Percentiles rank a stretch among this genome's conserved stretches.
These are phyloP conservation scores for Schwanniomyces polymorphus DNA, from an alignment of 805 yeast genomes.

Conservation along the genomic window DNA sequence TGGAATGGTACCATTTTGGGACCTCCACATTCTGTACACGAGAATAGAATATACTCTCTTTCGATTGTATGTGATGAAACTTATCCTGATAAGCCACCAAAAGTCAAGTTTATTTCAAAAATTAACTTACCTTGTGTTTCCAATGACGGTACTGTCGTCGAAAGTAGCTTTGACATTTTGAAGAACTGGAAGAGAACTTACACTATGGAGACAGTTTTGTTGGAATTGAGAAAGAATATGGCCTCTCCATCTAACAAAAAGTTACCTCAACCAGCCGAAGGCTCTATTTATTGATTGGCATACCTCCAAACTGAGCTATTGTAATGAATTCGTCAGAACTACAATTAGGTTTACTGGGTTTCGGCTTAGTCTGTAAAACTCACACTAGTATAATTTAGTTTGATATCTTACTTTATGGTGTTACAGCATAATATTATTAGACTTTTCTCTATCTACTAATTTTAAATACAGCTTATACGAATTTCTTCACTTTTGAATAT, in stretches of 20 bases:
- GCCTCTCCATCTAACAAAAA: constrained; percentile 80
- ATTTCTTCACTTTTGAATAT: no score
- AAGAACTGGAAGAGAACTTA: constrained; percentile 85
- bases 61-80: constrained; percentile 76
- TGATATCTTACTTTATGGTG: no score
- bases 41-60: constrained; percentile 87
- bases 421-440: no score
- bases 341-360: no score
- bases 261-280: constrained; percentile 90
- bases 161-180: constrained; percentile 59
- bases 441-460: no score
- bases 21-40: constrained; percentile 89
- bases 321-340: background rate
- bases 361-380: no score
- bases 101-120: constrained; percentile 75
- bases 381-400: no score
- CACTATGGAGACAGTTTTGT: constrained; percentile 88
- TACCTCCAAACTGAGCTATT: background rate
- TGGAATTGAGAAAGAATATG: constrained; percentile 86
- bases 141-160: constrained; percentile 50
- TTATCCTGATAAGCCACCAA: constrained; percentile 91
- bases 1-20: constrained; percentile 99
- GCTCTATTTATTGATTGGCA: constrained; percentile 52
- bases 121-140: constrained; percentile 93
- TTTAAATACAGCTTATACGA: no score